phyloP scores from a whole-genome alignment of 2,329 filamentous ascomycete species.

The Cladosporium sp. region DNA sequence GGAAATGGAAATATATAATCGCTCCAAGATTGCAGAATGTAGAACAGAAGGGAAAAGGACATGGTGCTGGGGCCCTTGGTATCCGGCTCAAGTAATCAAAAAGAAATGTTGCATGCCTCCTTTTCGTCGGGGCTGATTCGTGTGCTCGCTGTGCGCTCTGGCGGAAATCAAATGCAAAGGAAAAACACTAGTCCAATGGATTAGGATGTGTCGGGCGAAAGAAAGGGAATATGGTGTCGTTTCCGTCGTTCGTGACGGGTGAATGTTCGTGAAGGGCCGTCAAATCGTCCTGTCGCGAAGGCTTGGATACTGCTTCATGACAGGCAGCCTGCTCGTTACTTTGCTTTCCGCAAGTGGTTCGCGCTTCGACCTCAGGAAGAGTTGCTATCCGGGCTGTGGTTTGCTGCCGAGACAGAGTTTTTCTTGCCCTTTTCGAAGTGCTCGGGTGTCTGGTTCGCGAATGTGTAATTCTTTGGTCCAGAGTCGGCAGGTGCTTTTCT shows the following conservation, averaged over 20 bases:
- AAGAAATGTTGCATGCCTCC: not conserved
- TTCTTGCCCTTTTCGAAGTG: constrained; percentile 37
- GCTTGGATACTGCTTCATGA: not conserved
- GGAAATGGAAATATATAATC: not conserved
- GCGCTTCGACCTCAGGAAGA: not conserved
- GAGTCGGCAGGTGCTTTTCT: constrained; percentile 24
- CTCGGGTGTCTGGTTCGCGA: constrained; percentile 44
- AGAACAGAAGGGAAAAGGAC: not conserved
- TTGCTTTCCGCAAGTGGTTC: no score
- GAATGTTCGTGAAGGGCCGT: not conserved
- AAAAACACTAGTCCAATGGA: not conserved
- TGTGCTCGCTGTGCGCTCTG: constrained; percentile 10
- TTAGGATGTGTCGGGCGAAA: not conserved
- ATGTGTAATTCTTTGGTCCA: constrained; percentile 44
- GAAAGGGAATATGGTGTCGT: not conserved
- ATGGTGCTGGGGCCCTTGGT: constrained; percentile 10
- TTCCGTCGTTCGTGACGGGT: not conserved
- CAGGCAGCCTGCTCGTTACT: no score
- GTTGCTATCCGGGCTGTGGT: constrained; percentile 1
- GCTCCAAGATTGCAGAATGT: not conserved
- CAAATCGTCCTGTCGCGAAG: no score
- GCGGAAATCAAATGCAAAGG: not conserved
- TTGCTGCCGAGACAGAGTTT: not conserved
- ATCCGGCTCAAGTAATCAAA: not conserved
- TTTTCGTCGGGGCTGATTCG: not conserved